Evolutionary conservation across 225 moss, liverwort and hornwort species (phyloP).

Genomic region (Polytrichum formosum): DNA sequence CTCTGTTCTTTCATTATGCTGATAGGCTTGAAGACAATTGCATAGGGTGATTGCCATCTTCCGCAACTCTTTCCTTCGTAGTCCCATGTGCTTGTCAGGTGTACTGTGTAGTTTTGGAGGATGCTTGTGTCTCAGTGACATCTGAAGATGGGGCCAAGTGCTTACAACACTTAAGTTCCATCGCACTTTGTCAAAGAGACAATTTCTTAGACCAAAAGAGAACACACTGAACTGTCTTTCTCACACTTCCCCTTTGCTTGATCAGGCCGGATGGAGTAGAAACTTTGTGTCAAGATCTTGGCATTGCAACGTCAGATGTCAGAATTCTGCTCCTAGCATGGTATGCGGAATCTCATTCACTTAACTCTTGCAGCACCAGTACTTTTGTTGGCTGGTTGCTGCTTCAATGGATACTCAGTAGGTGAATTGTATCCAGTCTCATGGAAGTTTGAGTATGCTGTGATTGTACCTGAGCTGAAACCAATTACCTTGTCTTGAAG

Average conservation of each 20-base stretch:
- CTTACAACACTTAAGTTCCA: too few species aligned
- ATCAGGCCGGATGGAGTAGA: slow-evolving; percentile 94
- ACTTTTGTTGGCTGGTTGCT: background rate
- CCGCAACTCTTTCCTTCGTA: too few species aligned
- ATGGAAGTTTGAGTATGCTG: too few species aligned
- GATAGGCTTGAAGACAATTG: slow-evolving; percentile 76
- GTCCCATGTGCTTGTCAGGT: too few species aligned
- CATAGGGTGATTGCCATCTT: slow-evolving; percentile 70
- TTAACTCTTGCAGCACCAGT: background rate
- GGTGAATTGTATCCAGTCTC: too few species aligned
- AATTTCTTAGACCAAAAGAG: background rate
- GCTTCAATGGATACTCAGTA: too few species aligned
- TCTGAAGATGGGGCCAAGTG: too few species aligned
- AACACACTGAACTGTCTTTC: background rate
- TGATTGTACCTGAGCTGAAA: too few species aligned
- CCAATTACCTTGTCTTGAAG: background rate
- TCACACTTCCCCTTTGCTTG: background rate
- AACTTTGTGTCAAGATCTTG: slow-evolving; percentile 86
- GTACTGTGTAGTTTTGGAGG: too few species aligned
- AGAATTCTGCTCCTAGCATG: slow-evolving; percentile 88
- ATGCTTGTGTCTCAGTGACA: too few species aligned
- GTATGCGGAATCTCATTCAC: slow-evolving; percentile 30
- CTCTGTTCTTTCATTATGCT: slow-evolving; percentile 81
- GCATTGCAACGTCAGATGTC: slow-evolving; percentile 76
- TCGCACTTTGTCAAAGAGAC: too few species aligned